Conservation (phyloP, 257 asterid genomes). For the Solanum corneliomulleri region DNA sequence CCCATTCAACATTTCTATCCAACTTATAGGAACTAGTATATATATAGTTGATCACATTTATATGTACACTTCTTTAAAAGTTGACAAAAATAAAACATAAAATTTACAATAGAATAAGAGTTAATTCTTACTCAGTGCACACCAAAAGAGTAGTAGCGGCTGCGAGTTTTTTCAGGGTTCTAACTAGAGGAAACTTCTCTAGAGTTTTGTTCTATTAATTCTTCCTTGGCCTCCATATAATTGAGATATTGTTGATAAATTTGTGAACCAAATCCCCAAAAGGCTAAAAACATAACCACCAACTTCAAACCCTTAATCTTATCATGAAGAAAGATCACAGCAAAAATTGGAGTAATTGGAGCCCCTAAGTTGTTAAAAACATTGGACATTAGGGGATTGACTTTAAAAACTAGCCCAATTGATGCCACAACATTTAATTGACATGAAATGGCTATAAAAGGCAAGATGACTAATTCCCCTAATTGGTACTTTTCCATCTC, state of each 20-base stretch:
- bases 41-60: not conserved
- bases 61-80: not conserved
- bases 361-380: slow-evolving; percentile 49
- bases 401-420: slow-evolving; percentile 40
- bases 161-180: not conserved
- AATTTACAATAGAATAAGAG: not conserved
- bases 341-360: slow-evolving; percentile 52
- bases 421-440: slow-evolving; percentile 38
- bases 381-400: slow-evolving; percentile 53
- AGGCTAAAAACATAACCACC: slow-evolving; percentile 43
- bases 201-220: not conserved
- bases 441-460: slow-evolving; percentile 50
- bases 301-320: slow-evolving; percentile 45
- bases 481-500: slow-evolving; percentile 40
- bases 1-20: not conserved
- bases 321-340: slow-evolving; percentile 42
- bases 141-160: not conserved
- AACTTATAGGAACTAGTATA: not conserved
- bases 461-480: slow-evolving; percentile 37
- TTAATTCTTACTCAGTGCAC: not conserved
- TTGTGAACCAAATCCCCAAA: slow-evolving; percentile 69
- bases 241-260: slow-evolving; percentile 14
- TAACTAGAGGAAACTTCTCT: not conserved
- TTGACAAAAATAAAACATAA: not conserved
- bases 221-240: not conserved